Evolutionary conservation across 2,329 filamentous ascomycete species (phyloP), one percentile per base, ranked within the genome.

Genomic region (Colletotrichum sp.): DNA sequence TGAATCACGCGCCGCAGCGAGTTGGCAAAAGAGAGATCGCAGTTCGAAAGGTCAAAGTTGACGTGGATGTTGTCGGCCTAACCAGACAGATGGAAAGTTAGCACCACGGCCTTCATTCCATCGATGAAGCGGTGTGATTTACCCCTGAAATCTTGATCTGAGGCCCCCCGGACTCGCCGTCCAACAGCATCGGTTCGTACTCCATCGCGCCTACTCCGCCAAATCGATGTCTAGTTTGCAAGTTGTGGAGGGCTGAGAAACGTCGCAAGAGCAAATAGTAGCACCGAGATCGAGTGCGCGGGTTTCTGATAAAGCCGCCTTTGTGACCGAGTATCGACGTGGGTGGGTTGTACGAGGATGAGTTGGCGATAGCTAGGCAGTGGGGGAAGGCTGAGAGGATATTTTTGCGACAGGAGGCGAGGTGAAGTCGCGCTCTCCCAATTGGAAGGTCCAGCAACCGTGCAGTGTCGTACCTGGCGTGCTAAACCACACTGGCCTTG

Each of bases 1-100:
- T 98, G 93, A 87, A 98, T 96, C 75, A 95, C 91, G 82, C 96
- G 95, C 77, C 96, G 96, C 77, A 98, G 87, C 61, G 96, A 94
- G 89, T 99, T 99, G 81, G 96, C 96, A 80, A 98, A 95, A 77
- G 96, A 91, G 75, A 98, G 93, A 83, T 98, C 95, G 81, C 96
- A 95, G 83, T 95, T 95, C 81, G 92, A 94, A 73, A 99, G 92
- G 85, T 97, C 93, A 88, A 98, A 98, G 86, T 98, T 94, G 84
- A 98, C 96, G 81, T 94, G 93, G 80, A 93, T 92, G 78, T 88
- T 88, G 83, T 96, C 95, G 78, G 94, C 94, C 95, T 98, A 80
- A 72, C 38, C 65, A 26, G 43, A 64, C 43, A 21, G 43, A 82
- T 79, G 21, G 36, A 32, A 48, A 28, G 48, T 76, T 67, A 76